Evolutionary conservation across 2,329 filamentous ascomycete species (phyloP).

Genomic region (Hypoxylon sp.): DNA sequence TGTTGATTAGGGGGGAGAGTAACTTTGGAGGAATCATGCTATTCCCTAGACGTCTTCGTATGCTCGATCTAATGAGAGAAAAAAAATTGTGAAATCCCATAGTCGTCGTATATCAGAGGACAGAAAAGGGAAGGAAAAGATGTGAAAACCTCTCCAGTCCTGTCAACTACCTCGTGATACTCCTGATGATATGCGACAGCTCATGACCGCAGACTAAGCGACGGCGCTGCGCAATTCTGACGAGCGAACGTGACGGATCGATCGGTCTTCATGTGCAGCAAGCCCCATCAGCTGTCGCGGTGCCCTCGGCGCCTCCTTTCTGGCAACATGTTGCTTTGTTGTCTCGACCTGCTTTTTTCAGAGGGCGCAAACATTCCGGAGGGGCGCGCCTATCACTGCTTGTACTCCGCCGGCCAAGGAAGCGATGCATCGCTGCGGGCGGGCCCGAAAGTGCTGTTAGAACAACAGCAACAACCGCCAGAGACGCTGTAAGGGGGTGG

Average conservation of each 20-base stretch:
- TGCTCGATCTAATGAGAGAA: neutral
- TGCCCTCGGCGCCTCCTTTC: conserved; percentile 2
- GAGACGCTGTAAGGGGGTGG: conserved; percentile 1
- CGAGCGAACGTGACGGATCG: conserved; percentile 1
- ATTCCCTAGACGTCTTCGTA: neutral
- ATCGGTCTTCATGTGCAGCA: neutral
- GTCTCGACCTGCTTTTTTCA: neutral
- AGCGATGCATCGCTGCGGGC: conserved; percentile 2
- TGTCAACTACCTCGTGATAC: neutral
- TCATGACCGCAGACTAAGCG: neutral
- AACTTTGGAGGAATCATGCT: neutral
- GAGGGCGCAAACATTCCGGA: neutral
- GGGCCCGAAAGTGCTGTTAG: neutral
- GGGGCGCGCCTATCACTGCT: neutral
- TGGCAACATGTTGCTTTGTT: conserved; percentile 1
- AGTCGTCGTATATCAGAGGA: neutral
- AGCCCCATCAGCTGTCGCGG: neutral
- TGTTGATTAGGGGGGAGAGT: neutral
- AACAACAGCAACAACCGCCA: conserved; percentile 1
- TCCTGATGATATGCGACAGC: neutral
- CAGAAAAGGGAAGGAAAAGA: neutral
- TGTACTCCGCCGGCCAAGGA: conserved; percentile 2
- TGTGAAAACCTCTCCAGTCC: neutral
- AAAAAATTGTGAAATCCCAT: neutral
- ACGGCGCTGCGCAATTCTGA: neutral